Conservation (phyloP, 257 asterid genomes). For the Eucommia ulmoides region DNA sequence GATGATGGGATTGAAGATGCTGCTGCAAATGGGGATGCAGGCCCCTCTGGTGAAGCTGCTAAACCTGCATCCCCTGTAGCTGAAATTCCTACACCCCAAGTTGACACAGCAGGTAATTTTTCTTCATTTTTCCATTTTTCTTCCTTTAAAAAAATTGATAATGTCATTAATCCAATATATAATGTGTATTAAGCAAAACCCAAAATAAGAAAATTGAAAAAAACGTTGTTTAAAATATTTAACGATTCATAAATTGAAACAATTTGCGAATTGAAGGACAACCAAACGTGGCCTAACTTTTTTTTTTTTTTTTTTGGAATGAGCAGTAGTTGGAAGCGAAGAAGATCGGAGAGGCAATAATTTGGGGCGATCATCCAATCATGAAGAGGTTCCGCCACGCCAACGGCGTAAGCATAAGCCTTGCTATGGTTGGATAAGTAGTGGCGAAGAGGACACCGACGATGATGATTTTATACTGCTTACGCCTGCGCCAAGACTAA, state of each 20-base stretch:
- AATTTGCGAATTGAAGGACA: no score
- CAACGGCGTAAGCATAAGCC: slow-evolving; percentile 13
- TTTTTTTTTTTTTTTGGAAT: no score
- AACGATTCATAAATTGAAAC: no score
- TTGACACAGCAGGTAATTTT: slow-evolving; percentile 8
- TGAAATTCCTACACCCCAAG: background rate
- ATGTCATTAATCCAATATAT: no score
- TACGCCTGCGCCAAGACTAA: slow-evolving; percentile 4
- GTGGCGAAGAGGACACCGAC: slow-evolving; percentile 32
- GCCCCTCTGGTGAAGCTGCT: background rate
- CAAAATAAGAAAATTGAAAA: slow-evolving; percentile 14
- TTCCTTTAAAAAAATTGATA: background rate
- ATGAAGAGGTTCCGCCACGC: background rate
- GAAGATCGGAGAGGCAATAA: background rate
- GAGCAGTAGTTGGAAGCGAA: background rate
- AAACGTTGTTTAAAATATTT: slow-evolving; percentile 21
- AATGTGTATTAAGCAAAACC: no score
- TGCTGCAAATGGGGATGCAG: background rate
- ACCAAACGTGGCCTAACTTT: no score
- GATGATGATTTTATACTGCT: slow-evolving; percentile 15
- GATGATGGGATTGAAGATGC: slow-evolving; percentile 5
- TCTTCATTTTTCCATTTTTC: background rate
- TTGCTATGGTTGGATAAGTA: slow-evolving; percentile 51
- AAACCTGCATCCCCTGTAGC: background rate
- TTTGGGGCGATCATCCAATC: background rate